Evolutionary conservation across 306 rosid species (phyloP), one percentile per base, ranked within the genome.

Genomic region (Malus sylvestris): DNA sequence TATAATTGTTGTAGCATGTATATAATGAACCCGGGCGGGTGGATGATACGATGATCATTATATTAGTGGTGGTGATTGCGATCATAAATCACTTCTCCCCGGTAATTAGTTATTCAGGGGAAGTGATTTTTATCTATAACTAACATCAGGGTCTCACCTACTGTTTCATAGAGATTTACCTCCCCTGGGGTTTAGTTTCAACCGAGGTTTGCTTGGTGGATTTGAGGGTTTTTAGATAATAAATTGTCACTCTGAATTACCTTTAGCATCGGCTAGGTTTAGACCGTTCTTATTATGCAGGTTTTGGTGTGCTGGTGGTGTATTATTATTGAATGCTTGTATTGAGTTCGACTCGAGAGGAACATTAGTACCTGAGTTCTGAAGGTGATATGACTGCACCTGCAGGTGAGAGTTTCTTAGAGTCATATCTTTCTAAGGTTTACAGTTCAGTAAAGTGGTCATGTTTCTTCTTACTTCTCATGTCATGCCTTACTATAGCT

Each of bases 271-370:
- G 70, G 68, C 72, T 86, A 81, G 93, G 88, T 88, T 88, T 87
- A 83, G 89, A 82, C 70, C 82, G 51, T 82, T 86, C 83, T 75
- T 78, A 68, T 82, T 46, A 83, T 88, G 96, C 93, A 88, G 96
- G 92, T 88, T 85, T 64, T 81, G 74, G 72, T 78, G 62, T 33
- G 83, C 87, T 81, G 90, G 78, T 57, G 83, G 76, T 81, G 80
- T 86, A 70, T 80, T 74, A 38, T 76, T 57, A 82, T 72, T 72
- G 72, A 79, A 62, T 58, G 53, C 72, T 29, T 76, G 75, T 72
- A 23, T 73, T 72, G 76, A 53, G 75, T 82, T 49, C 65, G 76
- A 81, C 80, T 80, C n/a, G 55, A 77, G 73, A 76, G 64, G 83
- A 72, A 57, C 45, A 68, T n/a, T 79, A 78, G 46, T 62, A 30